Base-by-base conservation (phyloP, 306 rosid species). In the Sechiopsis laciniata region DNA sequence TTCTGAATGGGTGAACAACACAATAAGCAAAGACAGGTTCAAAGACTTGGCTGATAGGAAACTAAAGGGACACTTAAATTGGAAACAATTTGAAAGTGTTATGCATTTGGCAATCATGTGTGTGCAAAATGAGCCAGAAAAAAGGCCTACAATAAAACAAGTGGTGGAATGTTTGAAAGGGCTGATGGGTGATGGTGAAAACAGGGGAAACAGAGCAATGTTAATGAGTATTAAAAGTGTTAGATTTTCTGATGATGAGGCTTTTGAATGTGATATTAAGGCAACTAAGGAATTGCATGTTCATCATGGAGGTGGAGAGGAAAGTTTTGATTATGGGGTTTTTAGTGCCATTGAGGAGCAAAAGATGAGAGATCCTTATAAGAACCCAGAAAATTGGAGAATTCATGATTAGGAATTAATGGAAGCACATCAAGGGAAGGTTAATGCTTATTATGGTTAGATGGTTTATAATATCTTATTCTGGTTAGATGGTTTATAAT, bases 1-100 rank as follows among this genome's bases (percentile, higher is more conserved):
- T 62, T 85, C 88, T 0, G 90, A 92, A 32, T 92, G 95, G 97
- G 95, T 90, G 0, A 92, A 85, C 79, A 94, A 89, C 0, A 48
- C 87, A 11, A 92, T 88, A 54, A 51, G 67, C 52, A 80, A 74
- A 71, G 96, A 87, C 12, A 84, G 75, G 79, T 81, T 84, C 19
- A 84, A 72, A 58, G 91, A 87, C 1, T 59, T 92, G 14, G 92
- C 85, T 26, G 97, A 92, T 48, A 85, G 87, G 35, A 88, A 80
- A 46, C 88, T 92, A 0, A 82, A 84, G 42, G 97, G 97, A 17
- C 85, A 83, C 20, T 80, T 83, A 0, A 87, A 92, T 73, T 94
- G 87, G 77, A 82, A 72, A 56, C 85, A 90, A 73, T 76, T 90
- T 9, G 88, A 85, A 50, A 89, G 74, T 21, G 82, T 85, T 0